Conservation (phyloP, 2,329 filamentous ascomycete genomes). For the Diaporthe vaccinii region DNA sequence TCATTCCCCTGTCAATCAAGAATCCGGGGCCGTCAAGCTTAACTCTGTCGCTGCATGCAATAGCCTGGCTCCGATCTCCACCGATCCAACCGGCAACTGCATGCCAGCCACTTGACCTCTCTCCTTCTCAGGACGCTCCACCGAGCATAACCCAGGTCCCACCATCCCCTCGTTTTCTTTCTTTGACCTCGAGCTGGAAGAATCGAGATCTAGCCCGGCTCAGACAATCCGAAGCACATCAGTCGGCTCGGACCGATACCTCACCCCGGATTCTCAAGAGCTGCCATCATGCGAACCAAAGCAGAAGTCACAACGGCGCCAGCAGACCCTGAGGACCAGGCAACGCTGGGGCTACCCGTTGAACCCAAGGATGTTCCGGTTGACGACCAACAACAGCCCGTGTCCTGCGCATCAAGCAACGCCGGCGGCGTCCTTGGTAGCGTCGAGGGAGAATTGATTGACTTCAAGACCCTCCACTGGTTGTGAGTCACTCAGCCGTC, state of each 20-base stretch:
- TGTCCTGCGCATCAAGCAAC: constrained; percentile 6
- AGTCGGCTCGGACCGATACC: background rate
- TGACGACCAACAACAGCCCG: background rate
- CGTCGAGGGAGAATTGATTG: constrained; percentile 17
- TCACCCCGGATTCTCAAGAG: background rate
- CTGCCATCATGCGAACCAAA: constrained; percentile 7
- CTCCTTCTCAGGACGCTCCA: constrained; percentile 4
- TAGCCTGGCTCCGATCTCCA: constrained; percentile 21
- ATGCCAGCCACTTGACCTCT: constrained; percentile 11
- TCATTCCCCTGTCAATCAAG: constrained; percentile 4
- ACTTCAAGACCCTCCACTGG: constrained; percentile 30
- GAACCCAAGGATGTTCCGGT: constrained; percentile 1
- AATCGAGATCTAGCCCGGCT: constrained; percentile 9
- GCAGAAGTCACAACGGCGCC: background rate
- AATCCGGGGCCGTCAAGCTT: constrained; percentile 20
- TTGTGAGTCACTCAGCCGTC: background rate
- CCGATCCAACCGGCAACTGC: background rate
- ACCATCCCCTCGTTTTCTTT: constrained; percentile 6
- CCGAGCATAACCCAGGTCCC: background rate
- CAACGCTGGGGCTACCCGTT: background rate
- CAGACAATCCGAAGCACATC: background rate
- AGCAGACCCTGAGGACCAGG: background rate
- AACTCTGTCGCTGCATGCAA: constrained; percentile 22
- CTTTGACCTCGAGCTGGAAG: background rate
- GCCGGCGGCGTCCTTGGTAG: background rate